phyloP scores from a whole-genome alignment of 495 filamentous ascomycete genomes.

The Neurospora tetrasperma region DNA sequence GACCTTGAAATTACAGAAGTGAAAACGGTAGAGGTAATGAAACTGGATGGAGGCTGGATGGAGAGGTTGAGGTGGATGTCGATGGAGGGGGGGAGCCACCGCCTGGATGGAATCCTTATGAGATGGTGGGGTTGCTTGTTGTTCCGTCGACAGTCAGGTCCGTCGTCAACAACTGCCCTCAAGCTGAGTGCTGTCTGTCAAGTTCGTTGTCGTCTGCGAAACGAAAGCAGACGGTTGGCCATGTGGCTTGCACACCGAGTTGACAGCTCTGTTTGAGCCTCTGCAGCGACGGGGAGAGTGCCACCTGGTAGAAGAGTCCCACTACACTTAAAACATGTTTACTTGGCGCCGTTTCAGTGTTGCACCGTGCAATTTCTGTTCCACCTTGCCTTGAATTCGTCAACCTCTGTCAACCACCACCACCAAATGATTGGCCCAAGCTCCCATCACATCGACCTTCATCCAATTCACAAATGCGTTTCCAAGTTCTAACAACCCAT shows the following conservation, averaged over 20 bases:
- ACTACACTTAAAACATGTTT: not conserved
- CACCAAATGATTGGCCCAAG: not conserved
- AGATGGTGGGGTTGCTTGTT: not conserved
- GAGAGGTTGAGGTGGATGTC: constrained; percentile 5
- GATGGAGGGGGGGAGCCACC: constrained; percentile 10
- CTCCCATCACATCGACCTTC: not conserved
- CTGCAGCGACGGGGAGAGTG: not conserved
- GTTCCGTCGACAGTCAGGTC: constrained; percentile 5
- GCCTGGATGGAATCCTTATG: not conserved
- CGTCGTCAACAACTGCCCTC: not conserved
- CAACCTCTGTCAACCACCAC: not conserved
- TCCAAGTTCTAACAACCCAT: not conserved
- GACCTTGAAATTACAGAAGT: not conserved
- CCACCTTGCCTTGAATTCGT: not conserved
- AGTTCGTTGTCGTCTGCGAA: not conserved
- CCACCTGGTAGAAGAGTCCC: not conserved
- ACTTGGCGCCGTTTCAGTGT: not conserved
- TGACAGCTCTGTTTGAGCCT: not conserved
- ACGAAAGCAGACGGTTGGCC: not conserved
- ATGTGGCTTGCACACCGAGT: not conserved
- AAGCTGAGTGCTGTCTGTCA: no score
- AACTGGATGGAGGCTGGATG: constrained; percentile 21
- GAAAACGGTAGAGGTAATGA: constrained; percentile 1
- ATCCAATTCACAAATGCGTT: not conserved
- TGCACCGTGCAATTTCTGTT: not conserved